Evolutionary conservation across 2,329 filamentous ascomycete species (phyloP).

Genomic region (Cercospora beticola): DNA sequence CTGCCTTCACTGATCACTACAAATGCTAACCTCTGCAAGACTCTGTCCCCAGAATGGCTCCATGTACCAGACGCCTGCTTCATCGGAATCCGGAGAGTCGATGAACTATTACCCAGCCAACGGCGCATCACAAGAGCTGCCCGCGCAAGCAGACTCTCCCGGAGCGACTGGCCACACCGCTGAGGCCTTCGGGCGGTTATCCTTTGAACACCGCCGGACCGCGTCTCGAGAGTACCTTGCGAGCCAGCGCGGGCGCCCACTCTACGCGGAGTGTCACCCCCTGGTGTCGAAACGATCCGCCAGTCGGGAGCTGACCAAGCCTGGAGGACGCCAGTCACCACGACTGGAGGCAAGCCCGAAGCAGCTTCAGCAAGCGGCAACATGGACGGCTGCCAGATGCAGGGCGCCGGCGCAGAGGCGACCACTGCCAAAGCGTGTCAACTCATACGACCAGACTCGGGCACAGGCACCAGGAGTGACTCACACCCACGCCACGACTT

Average conservation of each 20-base stretch:
- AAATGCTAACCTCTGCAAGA: conserved; percentile 1
- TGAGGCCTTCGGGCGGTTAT: conserved; percentile 1
- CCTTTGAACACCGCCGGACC: conserved; percentile 4
- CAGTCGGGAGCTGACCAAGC: conserved; percentile 4
- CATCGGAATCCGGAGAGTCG: conserved; percentile 16
- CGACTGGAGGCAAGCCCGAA: neutral
- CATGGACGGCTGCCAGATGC: neutral
- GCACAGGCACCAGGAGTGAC: neutral
- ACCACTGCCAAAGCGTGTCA: neutral
- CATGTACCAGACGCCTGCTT: conserved; percentile 4
- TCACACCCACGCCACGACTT: neutral
- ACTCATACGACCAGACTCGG: neutral
- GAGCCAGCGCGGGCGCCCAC: neutral
- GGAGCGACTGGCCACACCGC: neutral
- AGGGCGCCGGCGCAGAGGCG: neutral
- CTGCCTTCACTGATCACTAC: neutral
- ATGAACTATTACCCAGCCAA: conserved; percentile 19
- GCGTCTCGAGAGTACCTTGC: neutral
- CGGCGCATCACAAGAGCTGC: conserved; percentile 20
- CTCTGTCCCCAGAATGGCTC: neutral
- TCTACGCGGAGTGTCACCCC: neutral
- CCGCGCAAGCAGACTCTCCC: conserved; percentile 9
- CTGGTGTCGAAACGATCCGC: conserved; percentile 11
- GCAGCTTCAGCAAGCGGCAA: neutral
- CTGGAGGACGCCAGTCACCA: conserved; percentile 10